phyloP scores from a whole-genome alignment of 495 filamentous ascomycete genomes.

The Pseudevernia furfuracea region DNA sequence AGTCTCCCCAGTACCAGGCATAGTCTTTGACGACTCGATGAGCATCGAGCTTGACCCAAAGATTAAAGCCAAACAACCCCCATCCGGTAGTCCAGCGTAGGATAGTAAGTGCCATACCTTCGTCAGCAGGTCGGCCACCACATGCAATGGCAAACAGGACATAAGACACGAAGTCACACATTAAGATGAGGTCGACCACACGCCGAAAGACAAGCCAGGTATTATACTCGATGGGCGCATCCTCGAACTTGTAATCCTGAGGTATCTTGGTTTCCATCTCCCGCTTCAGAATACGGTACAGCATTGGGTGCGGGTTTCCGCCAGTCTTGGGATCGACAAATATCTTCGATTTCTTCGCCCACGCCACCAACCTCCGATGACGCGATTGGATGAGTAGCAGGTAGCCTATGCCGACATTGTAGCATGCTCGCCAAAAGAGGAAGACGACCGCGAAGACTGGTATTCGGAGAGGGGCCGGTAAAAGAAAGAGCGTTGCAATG shows the following conservation, averaged over 20 bases:
- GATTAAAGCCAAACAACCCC: conserved; percentile 81
- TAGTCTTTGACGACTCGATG: conserved; percentile 99
- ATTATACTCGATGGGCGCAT: conserved; percentile 94
- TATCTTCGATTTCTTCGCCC: conserved; percentile 76
- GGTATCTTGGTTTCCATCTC: conserved; percentile 94
- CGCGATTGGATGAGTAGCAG: conserved; percentile 85
- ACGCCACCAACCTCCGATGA: conserved; percentile 73
- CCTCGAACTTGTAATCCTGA: conserved; percentile 85
- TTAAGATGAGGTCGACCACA: conserved; percentile 89
- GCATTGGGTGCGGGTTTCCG: conserved; percentile 67
- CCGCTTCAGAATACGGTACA: conserved; percentile 74
- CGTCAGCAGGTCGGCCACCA: conserved; percentile 60
- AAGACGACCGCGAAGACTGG: conserved; percentile 75
- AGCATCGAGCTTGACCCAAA: conserved; percentile 98
- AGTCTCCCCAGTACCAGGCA: conserved; percentile 99
- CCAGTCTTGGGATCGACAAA: conserved; percentile 78
- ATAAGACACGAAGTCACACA: conserved; percentile 98
- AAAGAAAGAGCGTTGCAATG: conserved; percentile 59
- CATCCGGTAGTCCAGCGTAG: conserved; percentile 78
- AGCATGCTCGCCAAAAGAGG: conserved; percentile 83
- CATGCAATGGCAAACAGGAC: conserved; percentile 91
- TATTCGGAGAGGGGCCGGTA: conserved; percentile 58
- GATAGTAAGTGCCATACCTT: conserved; percentile 58
- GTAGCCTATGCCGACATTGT: conserved; percentile 91
- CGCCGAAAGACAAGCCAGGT: conserved; percentile 95